Base-by-base conservation (phyloP, 1,284 basidiomycete genomes). In the Coriolopsis trogii region DNA sequence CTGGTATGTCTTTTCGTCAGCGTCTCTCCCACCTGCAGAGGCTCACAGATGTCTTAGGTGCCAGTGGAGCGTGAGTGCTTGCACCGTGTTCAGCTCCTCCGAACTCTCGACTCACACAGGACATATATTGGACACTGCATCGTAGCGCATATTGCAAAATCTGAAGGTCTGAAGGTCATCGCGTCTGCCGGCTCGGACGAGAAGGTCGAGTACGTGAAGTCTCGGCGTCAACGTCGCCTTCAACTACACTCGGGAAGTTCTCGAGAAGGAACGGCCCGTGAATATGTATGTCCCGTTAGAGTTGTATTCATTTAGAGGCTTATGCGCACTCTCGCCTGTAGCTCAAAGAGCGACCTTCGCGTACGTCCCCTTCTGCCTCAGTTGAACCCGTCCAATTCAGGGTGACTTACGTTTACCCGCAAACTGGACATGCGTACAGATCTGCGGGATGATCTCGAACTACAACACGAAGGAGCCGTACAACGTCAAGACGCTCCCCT, bases 171-270 rank as follows among this genome's bases (percentile, higher is more conserved):
- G 21, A 85, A 84, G 55, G 86, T 91, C 43, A 84, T 90, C 55
- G 87, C 80, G 1, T 85, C 88, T 1, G 86, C 87, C 0, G 88
- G 89, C 1, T 81, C 83, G 0, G 76, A 81, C 8, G 82, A 85
- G 44, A 93, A 91, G 67, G 80, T 85, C 46, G 65, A 72, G 6
- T 85, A 80, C 66, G 75, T 88, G 60, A 79, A 79, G 56, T 66
- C 77, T 88, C 33, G 87, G 87, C 0, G 82, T 81, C 8, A 87
- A 91, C 62, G 76, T 81, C 13, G 82, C 77, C 0, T 81, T 91
- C 71, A 88, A 91, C 69, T 91, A 91, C 72, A 79, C 78, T 13
- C 69, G 67, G 34, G 72, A 78, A 25, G 75, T 83, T 2, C 75
- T 89, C 58, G 70, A 74, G 56, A 75, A 78, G 60, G 73, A 84